phyloP scores from a whole-genome alignment of 768 basidiomycete genomes.

The Gymnopilus junonius region DNA sequence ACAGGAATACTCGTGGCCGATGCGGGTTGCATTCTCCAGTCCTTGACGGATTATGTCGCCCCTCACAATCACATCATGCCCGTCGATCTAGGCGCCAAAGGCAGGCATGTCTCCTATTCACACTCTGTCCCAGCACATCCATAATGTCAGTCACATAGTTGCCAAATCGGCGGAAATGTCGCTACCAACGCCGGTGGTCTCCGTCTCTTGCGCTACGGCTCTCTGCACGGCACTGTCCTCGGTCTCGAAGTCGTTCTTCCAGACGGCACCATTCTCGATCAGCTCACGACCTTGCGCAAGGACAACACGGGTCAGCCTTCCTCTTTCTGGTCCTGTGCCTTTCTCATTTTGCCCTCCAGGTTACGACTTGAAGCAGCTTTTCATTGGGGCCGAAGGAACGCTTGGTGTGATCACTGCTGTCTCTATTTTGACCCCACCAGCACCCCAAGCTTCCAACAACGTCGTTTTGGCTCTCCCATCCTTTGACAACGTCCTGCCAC shows the following conservation, averaged over 20 bases:
- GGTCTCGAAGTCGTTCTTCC: slow-evolving; percentile 96
- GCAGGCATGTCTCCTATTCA: slow-evolving; percentile 60
- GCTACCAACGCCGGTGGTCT: slow-evolving; percentile 99
- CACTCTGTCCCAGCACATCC: slow-evolving; percentile 1
- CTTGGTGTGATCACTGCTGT: slow-evolving; percentile 95
- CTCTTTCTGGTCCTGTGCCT: not conserved
- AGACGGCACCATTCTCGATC: slow-evolving; percentile 90
- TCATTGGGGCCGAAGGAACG: slow-evolving; percentile 97
- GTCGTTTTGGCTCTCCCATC: slow-evolving; percentile 88
- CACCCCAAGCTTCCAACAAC: slow-evolving; percentile 85
- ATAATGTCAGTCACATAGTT: slow-evolving; percentile 48
- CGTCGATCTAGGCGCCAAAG: slow-evolving; percentile 93
- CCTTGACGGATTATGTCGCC: slow-evolving; percentile 82
- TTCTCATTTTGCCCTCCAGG: slow-evolving; percentile 49
- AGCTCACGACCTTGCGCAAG: slow-evolving; percentile 89
- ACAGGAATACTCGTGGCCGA: slow-evolving; percentile 90
- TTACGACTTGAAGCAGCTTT: slow-evolving; percentile 97
- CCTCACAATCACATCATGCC: slow-evolving; percentile 96
- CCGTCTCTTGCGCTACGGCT: slow-evolving; percentile 91
- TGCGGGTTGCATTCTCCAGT: slow-evolving; percentile 92
- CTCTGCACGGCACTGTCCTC: slow-evolving; percentile 91
- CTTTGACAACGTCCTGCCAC: slow-evolving; percentile 84
- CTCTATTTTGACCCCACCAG: slow-evolving; percentile 89
- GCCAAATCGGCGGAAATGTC: slow-evolving; percentile 97
- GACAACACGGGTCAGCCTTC: slow-evolving; percentile 84